A percentile compares a stretch with the other conserved stretches of the same genome.
Conservation (phyloP, 2,329 filamentous ascomycete species). For the Geoglossum cookeanum region DNA sequence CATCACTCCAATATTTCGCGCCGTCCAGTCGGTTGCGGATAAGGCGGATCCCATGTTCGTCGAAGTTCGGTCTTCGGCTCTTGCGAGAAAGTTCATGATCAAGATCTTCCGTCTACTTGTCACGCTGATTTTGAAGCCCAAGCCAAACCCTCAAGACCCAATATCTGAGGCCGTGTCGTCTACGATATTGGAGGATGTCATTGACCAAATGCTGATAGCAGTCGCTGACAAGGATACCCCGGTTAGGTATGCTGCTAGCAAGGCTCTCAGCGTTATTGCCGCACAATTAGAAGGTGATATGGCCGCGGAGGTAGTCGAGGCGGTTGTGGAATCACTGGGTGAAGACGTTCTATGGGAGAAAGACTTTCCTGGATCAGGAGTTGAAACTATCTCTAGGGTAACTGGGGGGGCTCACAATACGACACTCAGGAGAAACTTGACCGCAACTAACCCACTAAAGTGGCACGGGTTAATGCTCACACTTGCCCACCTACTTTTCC, state of each 20-base stretch:
- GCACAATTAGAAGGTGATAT: constrained; percentile 62
- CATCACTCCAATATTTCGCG: constrained; percentile 44
- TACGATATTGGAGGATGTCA: constrained; percentile 47
- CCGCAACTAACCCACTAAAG: constrained; percentile 57
- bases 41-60: constrained; percentile 30
- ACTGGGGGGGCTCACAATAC: constrained; percentile 9
- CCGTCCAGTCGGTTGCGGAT: constrained; percentile 26
- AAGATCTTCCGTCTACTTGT: constrained; percentile 49
- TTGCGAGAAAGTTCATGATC: constrained; percentile 63
- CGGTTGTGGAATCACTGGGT: constrained; percentile 50
- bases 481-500: constrained; percentile 69
- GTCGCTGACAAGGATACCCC: constrained; percentile 79
- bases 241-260: constrained; percentile 77
- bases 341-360: constrained; percentile 39
- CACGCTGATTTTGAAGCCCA: neutral
- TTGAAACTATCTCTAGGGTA: constrained; percentile 17
- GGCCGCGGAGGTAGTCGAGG: constrained; percentile 73
- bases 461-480: constrained; percentile 92
- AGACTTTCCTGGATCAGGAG: constrained; percentile 20
- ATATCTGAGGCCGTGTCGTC: constrained; percentile 12
- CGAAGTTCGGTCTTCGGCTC: constrained; percentile 48
- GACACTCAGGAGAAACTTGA: constrained; percentile 36
- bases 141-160: constrained; percentile 16
- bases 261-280: constrained; percentile 74
- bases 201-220: constrained; percentile 61